A percentile compares a stretch with the other conserved stretches of the same genome.
Evolutionary conservation across 2,329 filamentous ascomycete genomes (phyloP).

Genomic region (Aspergillus ustus): DNA sequence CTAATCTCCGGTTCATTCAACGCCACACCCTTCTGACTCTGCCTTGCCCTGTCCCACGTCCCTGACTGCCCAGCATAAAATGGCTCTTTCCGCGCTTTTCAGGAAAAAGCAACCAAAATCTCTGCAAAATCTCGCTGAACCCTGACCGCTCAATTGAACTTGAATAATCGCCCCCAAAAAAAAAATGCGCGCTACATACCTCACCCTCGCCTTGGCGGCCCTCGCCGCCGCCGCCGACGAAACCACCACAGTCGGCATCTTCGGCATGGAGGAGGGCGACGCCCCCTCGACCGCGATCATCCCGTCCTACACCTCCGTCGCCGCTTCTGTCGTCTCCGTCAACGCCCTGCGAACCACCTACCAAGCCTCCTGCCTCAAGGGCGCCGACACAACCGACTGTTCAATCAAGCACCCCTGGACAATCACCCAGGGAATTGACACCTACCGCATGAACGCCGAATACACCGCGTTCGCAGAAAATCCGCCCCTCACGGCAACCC

Average conservation of each 20-base stretch:
- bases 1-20: neutral
- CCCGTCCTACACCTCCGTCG: neutral
- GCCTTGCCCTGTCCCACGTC: no score
- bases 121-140: neutral
- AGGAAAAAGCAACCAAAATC: neutral
- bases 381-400: neutral
- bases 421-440: constrained; percentile 4
- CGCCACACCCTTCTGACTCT: neutral
- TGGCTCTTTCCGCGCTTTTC: neutral
- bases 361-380: constrained; percentile 2
- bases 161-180: no score
- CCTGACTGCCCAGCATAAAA: neutral
- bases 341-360: constrained; percentile 11
- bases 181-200: constrained; percentile 1
- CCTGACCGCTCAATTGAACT: neutral
- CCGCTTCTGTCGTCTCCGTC: constrained; percentile 3
- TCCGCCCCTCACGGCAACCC: neutral
- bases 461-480: neutral
- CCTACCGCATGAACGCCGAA: neutral
- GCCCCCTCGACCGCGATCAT: neutral
- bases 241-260: neutral
- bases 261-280: neutral
- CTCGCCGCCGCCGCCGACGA: neutral
- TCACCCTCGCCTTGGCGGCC: constrained; percentile 30
- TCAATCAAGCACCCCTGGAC: constrained; percentile 7